A percentile compares a stretch with the other conserved stretches of the same genome.
These are phyloP conservation scores for Salinomyces thailandicus DNA, from an alignment of 2,329 filamentous ascomycete species.

Conservation along the genomic window DNA sequence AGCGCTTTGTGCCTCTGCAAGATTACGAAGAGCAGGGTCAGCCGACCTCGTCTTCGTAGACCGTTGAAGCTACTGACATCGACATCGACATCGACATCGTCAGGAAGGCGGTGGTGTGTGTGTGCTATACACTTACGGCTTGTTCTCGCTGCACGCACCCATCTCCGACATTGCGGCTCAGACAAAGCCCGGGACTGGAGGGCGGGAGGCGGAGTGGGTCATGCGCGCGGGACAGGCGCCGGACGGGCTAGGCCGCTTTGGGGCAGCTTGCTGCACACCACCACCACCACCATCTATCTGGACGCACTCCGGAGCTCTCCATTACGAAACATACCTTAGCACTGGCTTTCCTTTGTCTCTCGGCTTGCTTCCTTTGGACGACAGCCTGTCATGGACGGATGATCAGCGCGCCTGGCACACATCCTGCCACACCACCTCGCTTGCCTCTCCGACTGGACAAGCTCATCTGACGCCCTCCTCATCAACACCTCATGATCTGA, in stretches of 20 bases:
- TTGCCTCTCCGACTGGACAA: constrained; percentile 5
- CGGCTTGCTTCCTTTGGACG: constrained; percentile 10
- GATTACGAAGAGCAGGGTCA: constrained; percentile 25
- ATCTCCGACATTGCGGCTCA: background rate
- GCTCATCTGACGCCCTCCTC: no score
- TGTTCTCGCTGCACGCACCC: background rate
- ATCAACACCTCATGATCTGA: no score
- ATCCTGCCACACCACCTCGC: constrained; percentile 11
- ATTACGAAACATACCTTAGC: constrained; percentile 11
- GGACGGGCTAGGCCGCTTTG: constrained; percentile 3
- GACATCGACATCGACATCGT: background rate
- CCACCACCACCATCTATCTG: constrained; percentile 3
- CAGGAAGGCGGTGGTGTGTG: background rate
- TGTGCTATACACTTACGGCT: background rate
- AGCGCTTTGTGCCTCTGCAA: constrained; percentile 26
- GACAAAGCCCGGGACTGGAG: constrained; percentile 1
- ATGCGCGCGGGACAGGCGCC: constrained; percentile 7
- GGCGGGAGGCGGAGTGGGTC: constrained; percentile 9
- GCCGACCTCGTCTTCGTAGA: constrained; percentile 20
- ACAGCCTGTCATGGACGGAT: constrained; percentile 3
- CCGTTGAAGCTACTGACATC: no score
- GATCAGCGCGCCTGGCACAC: constrained; percentile 4
- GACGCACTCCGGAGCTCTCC: constrained; percentile 1
- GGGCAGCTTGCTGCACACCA: constrained; percentile 13
- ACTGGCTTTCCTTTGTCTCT: constrained; percentile 12